These are phyloP conservation scores for Lactarius hengduanensis DNA, from an alignment of 768 basidiomycete genomes.

Conservation along the genomic window DNA sequence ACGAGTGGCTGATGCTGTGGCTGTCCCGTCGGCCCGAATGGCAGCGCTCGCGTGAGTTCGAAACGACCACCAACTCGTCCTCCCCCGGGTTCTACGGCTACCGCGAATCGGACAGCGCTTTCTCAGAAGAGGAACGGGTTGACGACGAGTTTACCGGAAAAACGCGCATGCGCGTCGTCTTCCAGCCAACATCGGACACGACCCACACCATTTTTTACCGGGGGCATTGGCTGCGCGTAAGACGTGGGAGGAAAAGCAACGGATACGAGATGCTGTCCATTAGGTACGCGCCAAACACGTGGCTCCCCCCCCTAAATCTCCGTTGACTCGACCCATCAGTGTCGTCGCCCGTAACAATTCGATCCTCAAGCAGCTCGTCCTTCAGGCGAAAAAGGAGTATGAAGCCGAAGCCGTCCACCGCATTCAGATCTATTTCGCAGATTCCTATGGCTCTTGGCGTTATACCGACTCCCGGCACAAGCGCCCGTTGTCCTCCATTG, in stretches of 20 bases:
- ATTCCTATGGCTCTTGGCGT: conserved; percentile 84
- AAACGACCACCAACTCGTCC: conserved; percentile 77
- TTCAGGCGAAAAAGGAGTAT: conserved; percentile 87
- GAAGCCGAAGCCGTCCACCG: conserved; percentile 84
- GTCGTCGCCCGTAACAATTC: conserved; percentile 82
- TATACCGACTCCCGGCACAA: conserved; percentile 88
- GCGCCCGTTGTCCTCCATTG: conserved; percentile 84
- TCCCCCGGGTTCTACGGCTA: conserved; percentile 54
- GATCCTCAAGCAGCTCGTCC: conserved; percentile 84
- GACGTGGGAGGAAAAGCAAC: conserved; percentile 66
- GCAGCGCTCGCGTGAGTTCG: conserved; percentile 87
- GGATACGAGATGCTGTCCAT: conserved; percentile 76
- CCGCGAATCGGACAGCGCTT: conserved; percentile 52
- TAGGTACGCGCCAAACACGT: conserved; percentile 45
- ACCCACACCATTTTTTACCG: conserved; percentile 88
- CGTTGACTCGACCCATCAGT: conserved; percentile 37
- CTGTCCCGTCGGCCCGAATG: conserved; percentile 82
- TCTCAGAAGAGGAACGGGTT: conserved; percentile 48
- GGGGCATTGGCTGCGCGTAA: conserved; percentile 80
- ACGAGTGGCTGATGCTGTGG: conserved; percentile 92
- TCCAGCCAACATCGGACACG: conserved; percentile 85
- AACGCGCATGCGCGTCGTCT: conserved; percentile 76
- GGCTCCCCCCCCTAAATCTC: conserved; percentile 11
- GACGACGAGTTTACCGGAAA: conserved; percentile 59
- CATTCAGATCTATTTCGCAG: conserved; percentile 88